A percentile compares a stretch with the other conserved stretches of the same genome.
Evolutionary conservation across 2,329 filamentous ascomycete genomes (phyloP).

Genomic region (Salinomyces thailandicus): DNA sequence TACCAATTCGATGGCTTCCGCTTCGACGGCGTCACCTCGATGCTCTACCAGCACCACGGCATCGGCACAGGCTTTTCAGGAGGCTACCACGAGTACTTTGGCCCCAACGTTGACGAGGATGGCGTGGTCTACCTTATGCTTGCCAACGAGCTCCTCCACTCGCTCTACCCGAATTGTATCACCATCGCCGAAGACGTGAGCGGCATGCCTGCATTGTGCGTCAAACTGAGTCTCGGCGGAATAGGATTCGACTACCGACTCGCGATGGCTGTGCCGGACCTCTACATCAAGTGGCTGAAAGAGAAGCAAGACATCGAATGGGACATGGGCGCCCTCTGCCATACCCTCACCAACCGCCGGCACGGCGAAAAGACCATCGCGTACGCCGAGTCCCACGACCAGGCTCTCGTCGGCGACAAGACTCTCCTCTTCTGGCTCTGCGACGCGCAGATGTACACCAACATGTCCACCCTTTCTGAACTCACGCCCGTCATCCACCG

Average conservation of each 20-base stretch:
- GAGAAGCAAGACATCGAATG: conserved; percentile 84
- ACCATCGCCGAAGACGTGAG: conserved; percentile 96
- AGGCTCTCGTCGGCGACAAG: conserved; percentile 97
- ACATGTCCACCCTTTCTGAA: conserved; percentile 83
- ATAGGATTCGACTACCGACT: conserved; percentile 95
- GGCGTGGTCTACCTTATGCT: conserved; percentile 91
- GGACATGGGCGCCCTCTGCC: conserved; percentile 77
- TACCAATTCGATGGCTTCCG: conserved; percentile 95
- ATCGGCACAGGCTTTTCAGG: conserved; percentile 98
- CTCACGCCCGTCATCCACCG: conserved; percentile 81
- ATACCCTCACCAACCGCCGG: conserved; percentile 81
- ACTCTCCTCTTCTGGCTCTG: conserved; percentile 96
- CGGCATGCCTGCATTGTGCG: conserved; percentile 93
- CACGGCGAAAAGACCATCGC: conserved; percentile 98
- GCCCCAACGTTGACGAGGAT: conserved; percentile 77
- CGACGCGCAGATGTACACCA: conserved; percentile 92
- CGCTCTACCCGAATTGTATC: conserved; percentile 76
- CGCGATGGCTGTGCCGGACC: conserved; percentile 93
- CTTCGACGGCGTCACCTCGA: conserved; percentile 96
- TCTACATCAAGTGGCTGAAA: conserved; percentile 98
- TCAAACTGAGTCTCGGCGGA: conserved; percentile 75
- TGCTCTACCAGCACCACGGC: conserved; percentile 92
- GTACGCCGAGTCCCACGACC: conserved; percentile 93
- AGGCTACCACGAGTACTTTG: conserved; percentile 97
- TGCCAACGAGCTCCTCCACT: conserved; percentile 89